Conservation (phyloP, 2,329 filamentous ascomycete genomes). For the Ophiostoma populinum region DNA sequence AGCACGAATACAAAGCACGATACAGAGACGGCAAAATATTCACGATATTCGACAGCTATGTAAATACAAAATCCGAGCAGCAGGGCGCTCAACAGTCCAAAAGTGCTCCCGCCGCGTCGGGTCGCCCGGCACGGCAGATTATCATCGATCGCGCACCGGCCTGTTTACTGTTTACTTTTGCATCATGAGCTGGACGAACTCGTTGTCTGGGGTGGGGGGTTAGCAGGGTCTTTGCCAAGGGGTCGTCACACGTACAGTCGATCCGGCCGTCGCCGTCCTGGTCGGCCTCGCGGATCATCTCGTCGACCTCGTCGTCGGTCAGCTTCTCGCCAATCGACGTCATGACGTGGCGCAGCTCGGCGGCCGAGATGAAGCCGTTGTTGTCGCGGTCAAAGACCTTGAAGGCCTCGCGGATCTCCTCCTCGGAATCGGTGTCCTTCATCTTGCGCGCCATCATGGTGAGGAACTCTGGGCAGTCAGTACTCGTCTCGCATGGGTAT, state of each 20-base stretch:
- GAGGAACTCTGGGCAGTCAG: conserved; percentile 48
- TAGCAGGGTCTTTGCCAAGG: background rate
- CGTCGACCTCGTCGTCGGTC: conserved; percentile 77
- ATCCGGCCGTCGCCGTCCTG: conserved; percentile 80
- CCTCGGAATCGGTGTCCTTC: conserved; percentile 84
- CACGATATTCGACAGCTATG: too few species aligned
- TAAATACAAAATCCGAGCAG: too few species aligned
- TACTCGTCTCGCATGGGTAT: background rate
- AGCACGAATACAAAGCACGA: too few species aligned
- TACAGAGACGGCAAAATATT: too few species aligned
- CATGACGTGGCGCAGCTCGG: conserved; percentile 80
- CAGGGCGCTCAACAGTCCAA: too few species aligned
- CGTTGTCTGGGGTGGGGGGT: conserved; percentile 49
- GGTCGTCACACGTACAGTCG: conserved; percentile 70
- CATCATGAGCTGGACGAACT: conserved; percentile 92
- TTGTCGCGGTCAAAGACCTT: conserved; percentile 74
- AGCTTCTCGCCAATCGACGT: conserved; percentile 84
- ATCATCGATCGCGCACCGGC: too few species aligned
- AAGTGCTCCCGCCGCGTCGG: too few species aligned
- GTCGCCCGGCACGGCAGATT: too few species aligned
- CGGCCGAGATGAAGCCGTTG: conserved; percentile 81
- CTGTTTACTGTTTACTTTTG: conserved; percentile 62
- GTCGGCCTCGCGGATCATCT: conserved; percentile 86
- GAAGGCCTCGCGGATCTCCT: conserved; percentile 80
- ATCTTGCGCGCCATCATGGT: conserved; percentile 93